Percentiles rank a stretch among this genome's conserved stretches.
Evolutionary conservation across 1,139 yeast species (phyloP).

Genomic region (Geotrichum restrictum): DNA sequence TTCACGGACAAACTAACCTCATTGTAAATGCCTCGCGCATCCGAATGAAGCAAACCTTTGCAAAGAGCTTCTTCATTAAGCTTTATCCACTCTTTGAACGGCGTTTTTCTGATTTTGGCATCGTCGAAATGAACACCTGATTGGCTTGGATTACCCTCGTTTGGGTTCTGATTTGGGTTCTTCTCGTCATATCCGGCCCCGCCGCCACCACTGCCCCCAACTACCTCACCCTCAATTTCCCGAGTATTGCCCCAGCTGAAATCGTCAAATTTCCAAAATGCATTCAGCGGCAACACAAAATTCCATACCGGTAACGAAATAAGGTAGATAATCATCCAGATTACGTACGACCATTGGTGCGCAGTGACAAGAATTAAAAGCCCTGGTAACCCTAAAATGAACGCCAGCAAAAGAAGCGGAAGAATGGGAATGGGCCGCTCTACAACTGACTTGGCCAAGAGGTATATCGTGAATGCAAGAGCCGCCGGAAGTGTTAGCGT

Average conservation of each 20-base stretch:
- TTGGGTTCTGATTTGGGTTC: not conserved
- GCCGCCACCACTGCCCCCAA: not conserved
- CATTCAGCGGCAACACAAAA: slow-evolving; percentile 75
- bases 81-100: not conserved
- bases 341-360: slow-evolving; percentile 61
- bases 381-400: slow-evolving; percentile 84
- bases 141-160: not conserved
- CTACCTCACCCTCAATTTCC: slow-evolving; percentile 56
- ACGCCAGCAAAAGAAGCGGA: slow-evolving; percentile 68
- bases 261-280: slow-evolving; percentile 92
- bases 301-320: slow-evolving; percentile 88
- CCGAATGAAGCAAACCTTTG: too few relatives aligned
- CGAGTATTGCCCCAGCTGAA: slow-evolving; percentile 95
- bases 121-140: slow-evolving; percentile 9
- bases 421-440: slow-evolving; percentile 73
- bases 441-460: slow-evolving; percentile 64
- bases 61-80: too few relatives aligned
- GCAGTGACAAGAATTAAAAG: slow-evolving; percentile 76
- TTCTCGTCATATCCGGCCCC: not conserved
- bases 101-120: slow-evolving; percentile 7
- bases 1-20: too few relatives aligned
- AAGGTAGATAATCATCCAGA: slow-evolving; percentile 76
- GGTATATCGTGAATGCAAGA: slow-evolving; percentile 73
- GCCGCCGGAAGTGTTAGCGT: slow-evolving; percentile 80
- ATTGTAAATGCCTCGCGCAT: too few relatives aligned